Evolutionary conservation across 169 alveolate species (phyloP).

Genomic region (Cryptosporidium sp.): DNA sequence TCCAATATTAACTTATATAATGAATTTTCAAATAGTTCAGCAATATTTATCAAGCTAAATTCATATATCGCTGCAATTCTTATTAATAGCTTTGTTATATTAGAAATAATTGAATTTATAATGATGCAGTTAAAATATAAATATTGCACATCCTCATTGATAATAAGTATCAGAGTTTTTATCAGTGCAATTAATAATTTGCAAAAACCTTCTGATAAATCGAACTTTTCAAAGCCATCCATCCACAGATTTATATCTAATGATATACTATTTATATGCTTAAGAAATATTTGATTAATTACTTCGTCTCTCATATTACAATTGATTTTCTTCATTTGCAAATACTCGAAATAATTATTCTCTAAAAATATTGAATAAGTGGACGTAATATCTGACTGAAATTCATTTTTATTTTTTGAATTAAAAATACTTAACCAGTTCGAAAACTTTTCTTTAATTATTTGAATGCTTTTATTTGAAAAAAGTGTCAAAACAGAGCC

Average conservation of each 20-base stretch:
- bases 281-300: not conserved
- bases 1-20: not conserved
- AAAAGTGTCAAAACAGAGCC: not conserved
- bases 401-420: not conserved
- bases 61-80: not conserved
- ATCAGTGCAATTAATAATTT: not conserved
- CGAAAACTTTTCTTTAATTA: not conserved
- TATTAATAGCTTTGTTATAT: not conserved
- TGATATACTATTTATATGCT: not conserved
- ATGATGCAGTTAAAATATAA: not conserved
- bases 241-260: not conserved
- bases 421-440: not conserved
- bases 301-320: not conserved
- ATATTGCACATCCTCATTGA: not conserved
- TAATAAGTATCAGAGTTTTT: not conserved
- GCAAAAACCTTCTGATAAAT: not conserved
- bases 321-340: not conserved
- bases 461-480: not conserved
- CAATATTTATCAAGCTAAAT: not conserved
- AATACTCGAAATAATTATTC: not conserved
- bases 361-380: constrained; percentile 1
- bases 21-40: not conserved
- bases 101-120: not conserved
- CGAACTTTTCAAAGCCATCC: not conserved
- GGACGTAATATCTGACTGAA: not conserved